phyloP scores from a whole-genome alignment of 352 stramenopile species.

The Plasmopara muralis region DNA sequence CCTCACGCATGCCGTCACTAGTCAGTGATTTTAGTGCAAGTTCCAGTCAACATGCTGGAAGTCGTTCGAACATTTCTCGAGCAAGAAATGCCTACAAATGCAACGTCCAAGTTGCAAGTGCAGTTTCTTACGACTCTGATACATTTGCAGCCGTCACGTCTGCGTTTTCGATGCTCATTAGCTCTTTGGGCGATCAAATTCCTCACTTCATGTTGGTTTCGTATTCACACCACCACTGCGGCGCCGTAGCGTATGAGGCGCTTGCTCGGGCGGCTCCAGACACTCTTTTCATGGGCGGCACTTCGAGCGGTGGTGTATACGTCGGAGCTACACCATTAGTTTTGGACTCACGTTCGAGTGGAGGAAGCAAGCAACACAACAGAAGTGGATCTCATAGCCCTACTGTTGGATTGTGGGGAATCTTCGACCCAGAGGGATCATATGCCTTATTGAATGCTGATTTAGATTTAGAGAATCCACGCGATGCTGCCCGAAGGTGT shows the following conservation, averaged over 20 bases:
- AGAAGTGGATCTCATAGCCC: conserved; percentile 23
- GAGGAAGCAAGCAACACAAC: conserved; percentile 16
- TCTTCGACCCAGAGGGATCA: conserved; percentile 75
- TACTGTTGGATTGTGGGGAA: conserved; percentile 66
- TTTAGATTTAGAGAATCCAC: conserved; percentile 45
- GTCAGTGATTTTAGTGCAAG: conserved; percentile 20
- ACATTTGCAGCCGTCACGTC: conserved; percentile 41
- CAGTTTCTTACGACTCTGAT: conserved; percentile 55
- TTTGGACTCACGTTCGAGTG: conserved; percentile 12
- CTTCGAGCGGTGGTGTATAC: conserved; percentile 62
- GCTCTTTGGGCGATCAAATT: conserved; percentile 44
- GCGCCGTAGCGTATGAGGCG: conserved; percentile 46
- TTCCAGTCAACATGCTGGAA: conserved; percentile 18
- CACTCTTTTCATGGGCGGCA: conserved; percentile 78
- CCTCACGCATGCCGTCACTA: conserved; percentile 25
- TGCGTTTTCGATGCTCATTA: conserved; percentile 55
- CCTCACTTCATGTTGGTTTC: conserved; percentile 78
- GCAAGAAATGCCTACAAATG: conserved; percentile 23
- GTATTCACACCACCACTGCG: conserved; percentile 63
- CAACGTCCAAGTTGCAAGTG: conserved; percentile 68
- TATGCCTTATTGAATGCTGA: conserved; percentile 74
- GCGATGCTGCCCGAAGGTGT: conserved; percentile 57
- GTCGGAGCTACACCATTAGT: conserved; percentile 18
- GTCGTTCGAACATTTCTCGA: conserved; percentile 14
- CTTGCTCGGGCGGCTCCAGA: conserved; percentile 54